These are phyloP conservation scores for Rhynchospora breviuscula DNA, from an alignment of 176 grass and related monocot genomes.

Conservation along the genomic window DNA sequence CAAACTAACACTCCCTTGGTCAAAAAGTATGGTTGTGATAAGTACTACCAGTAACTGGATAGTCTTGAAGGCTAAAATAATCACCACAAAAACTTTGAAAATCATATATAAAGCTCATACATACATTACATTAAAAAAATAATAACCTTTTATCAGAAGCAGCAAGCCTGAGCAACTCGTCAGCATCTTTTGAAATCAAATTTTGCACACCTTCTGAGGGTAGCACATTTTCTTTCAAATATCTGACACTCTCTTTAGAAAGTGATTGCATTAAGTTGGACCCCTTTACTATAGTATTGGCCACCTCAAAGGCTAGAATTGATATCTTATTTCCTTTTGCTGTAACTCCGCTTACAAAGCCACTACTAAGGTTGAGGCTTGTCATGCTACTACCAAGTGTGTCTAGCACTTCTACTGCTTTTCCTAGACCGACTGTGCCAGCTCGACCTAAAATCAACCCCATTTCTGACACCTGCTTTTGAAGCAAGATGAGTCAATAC, in stretches of 20 bases:
- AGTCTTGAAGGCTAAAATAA: constrained; percentile 14
- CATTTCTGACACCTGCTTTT: constrained; percentile 78
- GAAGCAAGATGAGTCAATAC: background rate
- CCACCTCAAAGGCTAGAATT: constrained; percentile 95
- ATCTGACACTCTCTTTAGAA: constrained; percentile 66
- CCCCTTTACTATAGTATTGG: constrained; percentile 91
- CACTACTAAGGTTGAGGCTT: constrained; percentile 59
- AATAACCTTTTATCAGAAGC: constrained; percentile 86
- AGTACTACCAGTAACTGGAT: constrained; percentile 13
- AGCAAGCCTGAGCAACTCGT: constrained; percentile 68
- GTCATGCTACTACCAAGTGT: constrained; percentile 94
- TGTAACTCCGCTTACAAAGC: constrained; percentile 51
- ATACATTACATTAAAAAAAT: background rate
- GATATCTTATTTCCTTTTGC: constrained; percentile 77
- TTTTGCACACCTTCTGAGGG: constrained; percentile 75
- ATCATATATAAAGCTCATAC: background rate
- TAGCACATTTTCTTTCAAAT: constrained; percentile 81
- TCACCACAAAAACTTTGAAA: background rate
- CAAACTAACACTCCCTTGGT: background rate
- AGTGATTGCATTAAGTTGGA: constrained; percentile 86
- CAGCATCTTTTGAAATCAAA: constrained; percentile 80
- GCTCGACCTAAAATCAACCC: constrained; percentile 75
- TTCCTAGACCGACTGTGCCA: constrained; percentile 64
- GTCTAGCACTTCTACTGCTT: constrained; percentile 90
- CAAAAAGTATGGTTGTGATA: background rate